Evolutionary conservation across 2,329 filamentous ascomycete genomes (phyloP).

Genomic region (Myriosclerotinia scirpicola): DNA sequence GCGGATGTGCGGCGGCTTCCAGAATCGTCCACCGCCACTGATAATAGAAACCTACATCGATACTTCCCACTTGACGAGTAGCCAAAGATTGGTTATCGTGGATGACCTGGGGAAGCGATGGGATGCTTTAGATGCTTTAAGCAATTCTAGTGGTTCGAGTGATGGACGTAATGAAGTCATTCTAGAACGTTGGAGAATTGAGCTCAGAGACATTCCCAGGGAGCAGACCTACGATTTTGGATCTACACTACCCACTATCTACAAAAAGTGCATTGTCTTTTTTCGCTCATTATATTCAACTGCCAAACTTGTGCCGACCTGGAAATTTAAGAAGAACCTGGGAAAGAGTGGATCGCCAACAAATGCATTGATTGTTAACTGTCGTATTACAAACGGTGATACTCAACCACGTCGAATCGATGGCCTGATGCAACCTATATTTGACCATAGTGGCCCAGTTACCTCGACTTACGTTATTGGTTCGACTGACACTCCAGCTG

Average conservation of each 20-base stretch:
- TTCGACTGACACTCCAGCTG: constrained; percentile 81
- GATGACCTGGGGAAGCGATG: constrained; percentile 90
- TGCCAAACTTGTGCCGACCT: constrained; percentile 78
- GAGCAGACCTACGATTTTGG: constrained; percentile 57
- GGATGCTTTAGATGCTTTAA: constrained; percentile 85
- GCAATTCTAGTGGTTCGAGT: constrained; percentile 55
- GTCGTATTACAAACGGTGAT: constrained; percentile 68
- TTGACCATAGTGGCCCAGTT: constrained; percentile 60
- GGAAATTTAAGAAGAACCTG: constrained; percentile 74
- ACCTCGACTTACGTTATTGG: constrained; percentile 79
- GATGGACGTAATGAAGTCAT: constrained; percentile 60
- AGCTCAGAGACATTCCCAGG: constrained; percentile 64
- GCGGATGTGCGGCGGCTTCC: constrained; percentile 75
- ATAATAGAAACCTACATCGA: constrained; percentile 91
- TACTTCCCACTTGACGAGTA: constrained; percentile 72
- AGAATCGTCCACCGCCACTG: constrained; percentile 76
- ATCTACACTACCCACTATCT: constrained; percentile 74
- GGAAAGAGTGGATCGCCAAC: constrained; percentile 66
- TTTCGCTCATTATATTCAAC: constrained; percentile 87
- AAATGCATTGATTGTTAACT: constrained; percentile 69
- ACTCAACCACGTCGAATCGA: constrained; percentile 59
- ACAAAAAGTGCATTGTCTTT: constrained; percentile 95
- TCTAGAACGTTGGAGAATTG: constrained; percentile 87
- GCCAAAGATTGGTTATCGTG: constrained; percentile 81
- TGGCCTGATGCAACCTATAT: constrained; percentile 68